These are phyloP conservation scores for Tieghemostelium lacteum DNA, from an alignment of 78 protist genomes.

Conservation along the genomic window DNA sequence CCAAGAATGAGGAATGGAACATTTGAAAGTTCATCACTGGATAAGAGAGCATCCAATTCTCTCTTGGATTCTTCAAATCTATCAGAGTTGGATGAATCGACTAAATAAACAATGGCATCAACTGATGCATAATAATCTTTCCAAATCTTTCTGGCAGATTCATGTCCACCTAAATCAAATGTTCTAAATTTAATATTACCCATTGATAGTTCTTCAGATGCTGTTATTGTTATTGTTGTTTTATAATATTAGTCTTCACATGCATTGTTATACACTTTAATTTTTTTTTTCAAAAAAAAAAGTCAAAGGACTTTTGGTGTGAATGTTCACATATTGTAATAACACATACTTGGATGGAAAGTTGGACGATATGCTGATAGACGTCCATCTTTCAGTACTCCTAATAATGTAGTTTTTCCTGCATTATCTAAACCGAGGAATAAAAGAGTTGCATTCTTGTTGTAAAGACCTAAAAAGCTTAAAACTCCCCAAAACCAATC, in stretches of 20 bases:
- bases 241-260: not conserved
- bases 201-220: slow-evolving; percentile 95
- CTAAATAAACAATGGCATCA: slow-evolving; percentile 97
- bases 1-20: slow-evolving; percentile 99
- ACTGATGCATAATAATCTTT: slow-evolving; percentile 95
- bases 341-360: slow-evolving; percentile 93
- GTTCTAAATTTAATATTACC: slow-evolving; percentile 94
- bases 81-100: slow-evolving; percentile 94
- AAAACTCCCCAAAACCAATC: slow-evolving; percentile 81
- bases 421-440: slow-evolving; percentile 99
- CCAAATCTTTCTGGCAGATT: slow-evolving; percentile 95
- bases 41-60: slow-evolving; percentile 94
- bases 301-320: no score
- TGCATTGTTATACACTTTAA: not conserved
- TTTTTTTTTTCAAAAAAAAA: not conserved
- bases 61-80: slow-evolving; percentile 95
- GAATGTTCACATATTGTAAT: not conserved
- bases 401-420: slow-evolving; percentile 99
- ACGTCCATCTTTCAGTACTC: slow-evolving; percentile 95
- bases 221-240: slow-evolving; percentile 61
- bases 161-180: slow-evolving; percentile 99
- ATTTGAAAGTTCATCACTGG: slow-evolving; percentile 86
- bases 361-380: slow-evolving; percentile 92
- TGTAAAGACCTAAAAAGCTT: slow-evolving; percentile 89
- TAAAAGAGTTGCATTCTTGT: slow-evolving; percentile 97